phyloP scores from a whole-genome alignment of 169 alveolate genomes.

The Perkinsus chesapeaki region DNA sequence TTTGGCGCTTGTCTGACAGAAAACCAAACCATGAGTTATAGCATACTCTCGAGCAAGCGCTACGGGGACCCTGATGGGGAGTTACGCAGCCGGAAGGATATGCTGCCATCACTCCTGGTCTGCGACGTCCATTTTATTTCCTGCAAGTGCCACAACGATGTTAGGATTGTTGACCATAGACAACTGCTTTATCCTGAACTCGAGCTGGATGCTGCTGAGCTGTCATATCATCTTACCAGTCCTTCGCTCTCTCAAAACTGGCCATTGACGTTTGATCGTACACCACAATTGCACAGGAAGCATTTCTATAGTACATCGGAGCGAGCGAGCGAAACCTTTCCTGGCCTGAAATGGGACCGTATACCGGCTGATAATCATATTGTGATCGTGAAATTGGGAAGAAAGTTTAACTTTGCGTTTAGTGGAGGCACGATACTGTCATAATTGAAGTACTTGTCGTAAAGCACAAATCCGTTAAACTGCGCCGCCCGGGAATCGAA shows the following conservation, averaged over 20 bases:
- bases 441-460: too few relatives aligned
- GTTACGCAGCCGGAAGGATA: not conserved
- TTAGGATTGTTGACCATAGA: slow-evolving; percentile 16
- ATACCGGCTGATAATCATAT: too few relatives aligned
- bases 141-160: slow-evolving; percentile 56
- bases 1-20: slow-evolving; percentile 40
- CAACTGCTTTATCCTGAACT: slow-evolving; percentile 16
- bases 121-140: slow-evolving; percentile 61
- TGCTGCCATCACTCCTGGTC: slow-evolving; percentile 26
- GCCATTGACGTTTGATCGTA: slow-evolving; percentile 41
- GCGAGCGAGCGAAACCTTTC: slow-evolving; percentile 52
- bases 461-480: too few relatives aligned
- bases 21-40: slow-evolving; percentile 18
- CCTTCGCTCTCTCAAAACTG: slow-evolving; percentile 32
- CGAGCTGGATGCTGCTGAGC: slow-evolving; percentile 18
- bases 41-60: slow-evolving; percentile 38
- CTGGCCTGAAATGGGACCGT: slow-evolving; percentile 30
- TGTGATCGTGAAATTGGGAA: too few relatives aligned
- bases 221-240: slow-evolving; percentile 25
- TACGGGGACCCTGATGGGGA: not conserved
- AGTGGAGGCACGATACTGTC: not conserved
- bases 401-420: too few relatives aligned
- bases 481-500: not conserved
- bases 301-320: slow-evolving; percentile 51
- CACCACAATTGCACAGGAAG: slow-evolving; percentile 50